Evolutionary conservation across 805 yeast genomes (phyloP), one percentile per base, ranked within the genome.

Genomic region (Teunomyces atbi): DNA sequence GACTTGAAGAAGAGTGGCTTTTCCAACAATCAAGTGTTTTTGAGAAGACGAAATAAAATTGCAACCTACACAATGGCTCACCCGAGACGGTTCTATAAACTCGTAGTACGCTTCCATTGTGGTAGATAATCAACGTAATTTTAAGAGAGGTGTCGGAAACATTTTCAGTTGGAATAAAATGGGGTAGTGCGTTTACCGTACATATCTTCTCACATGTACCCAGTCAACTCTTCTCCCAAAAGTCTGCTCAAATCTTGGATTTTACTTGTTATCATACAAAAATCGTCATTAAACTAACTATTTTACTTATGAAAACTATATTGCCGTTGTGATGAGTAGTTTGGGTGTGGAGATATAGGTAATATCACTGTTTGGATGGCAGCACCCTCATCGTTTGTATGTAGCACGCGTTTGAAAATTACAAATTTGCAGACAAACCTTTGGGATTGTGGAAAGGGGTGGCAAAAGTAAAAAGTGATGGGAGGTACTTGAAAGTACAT

Each of bases 71-170:
- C 85, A 74, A 50, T 79, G 80, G n/a, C 84, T 64, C 32, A 87
- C 88, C 53, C 82, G 78, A 1, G 95, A 73, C 2, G 96, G 95
- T 54, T 81, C 86, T 41, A 86, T 74, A 54, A 89, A 74, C 61
- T 86, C 89, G 53, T 84, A 82, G 63, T 86, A 87, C 12, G 86
- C 84, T 57, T 89, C 89, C 97, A 89, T 89, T 33, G 34, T 42
- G 19, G 23, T 36, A 26, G 42, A n/a, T 20, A 20, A 13, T n/a
- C 19, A 33, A 34, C 16, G 26, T 36, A 32, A 34, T 41, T 39
- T 45, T 36, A 29, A 34, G 43, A 42, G 48, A 41, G 45, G 39
- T 43, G 33, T 27, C 39, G 39, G 26, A 42, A 35, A 34, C 39
- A 27, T 38, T 42, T 26, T 36, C 39, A 36, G 39, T 21, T 36